Conservation (phyloP, 2,329 filamentous ascomycete genomes). For the Zelopaecilomyces penicillatus region DNA sequence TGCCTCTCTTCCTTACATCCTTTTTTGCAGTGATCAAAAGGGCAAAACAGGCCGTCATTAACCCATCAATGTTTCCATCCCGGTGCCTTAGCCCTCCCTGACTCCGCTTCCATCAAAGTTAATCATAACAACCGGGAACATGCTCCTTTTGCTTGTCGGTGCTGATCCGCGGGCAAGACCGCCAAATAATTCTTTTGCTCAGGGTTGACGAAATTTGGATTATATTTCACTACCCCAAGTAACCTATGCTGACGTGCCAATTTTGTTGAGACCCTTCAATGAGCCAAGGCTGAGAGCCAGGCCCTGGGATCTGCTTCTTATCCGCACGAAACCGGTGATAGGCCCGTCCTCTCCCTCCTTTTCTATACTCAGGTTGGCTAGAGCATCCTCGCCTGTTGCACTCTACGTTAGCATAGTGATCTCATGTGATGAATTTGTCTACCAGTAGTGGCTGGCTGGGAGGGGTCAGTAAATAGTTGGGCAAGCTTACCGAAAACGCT, state of each 20-base stretch:
- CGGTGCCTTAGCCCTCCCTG: too few species aligned
- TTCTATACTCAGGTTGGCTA: constrained; percentile 96
- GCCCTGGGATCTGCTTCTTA: constrained; percentile 93
- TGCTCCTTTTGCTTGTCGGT: too few species aligned
- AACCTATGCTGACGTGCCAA: constrained; percentile 34
- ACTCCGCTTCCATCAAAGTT: too few species aligned
- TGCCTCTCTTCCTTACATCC: too few species aligned
- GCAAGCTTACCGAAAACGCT: constrained; percentile 87
- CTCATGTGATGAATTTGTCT: not conserved
- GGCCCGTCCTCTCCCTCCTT: constrained; percentile 93
- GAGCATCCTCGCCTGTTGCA: constrained; percentile 79
- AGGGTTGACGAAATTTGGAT: too few species aligned
- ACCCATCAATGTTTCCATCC: too few species aligned
- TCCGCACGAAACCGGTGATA: constrained; percentile 94
- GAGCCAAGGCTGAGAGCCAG: constrained; percentile 88
- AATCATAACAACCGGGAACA: too few species aligned
- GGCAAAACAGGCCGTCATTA: too few species aligned
- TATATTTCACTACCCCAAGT: too few species aligned
- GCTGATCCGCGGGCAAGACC: too few species aligned
- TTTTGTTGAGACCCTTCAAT: constrained; percentile 88
- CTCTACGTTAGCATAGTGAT: constrained; percentile 14
- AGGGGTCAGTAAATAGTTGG: not conserved
- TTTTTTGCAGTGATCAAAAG: too few species aligned
- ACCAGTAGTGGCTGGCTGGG: not conserved
- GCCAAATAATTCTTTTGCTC: too few species aligned